Evolutionary conservation across 768 basidiomycete species (phyloP).

Genomic region (Lactarius sanguifluus): DNA sequence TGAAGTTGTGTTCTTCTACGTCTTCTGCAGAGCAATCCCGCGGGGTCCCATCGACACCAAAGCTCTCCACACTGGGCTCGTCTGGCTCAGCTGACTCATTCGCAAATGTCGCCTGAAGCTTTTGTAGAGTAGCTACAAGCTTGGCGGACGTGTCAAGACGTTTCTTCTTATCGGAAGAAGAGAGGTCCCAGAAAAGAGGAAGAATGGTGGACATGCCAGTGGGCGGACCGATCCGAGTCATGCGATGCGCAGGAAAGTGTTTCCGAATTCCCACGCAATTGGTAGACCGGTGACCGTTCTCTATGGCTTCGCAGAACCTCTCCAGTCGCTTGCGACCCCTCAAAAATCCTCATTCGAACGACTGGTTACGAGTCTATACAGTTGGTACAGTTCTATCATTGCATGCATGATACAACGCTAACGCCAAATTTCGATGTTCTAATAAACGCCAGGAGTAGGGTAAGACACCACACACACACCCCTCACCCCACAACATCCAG

Average conservation of each 20-base stretch:
- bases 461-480: background rate
- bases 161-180: slow-evolving; percentile 74
- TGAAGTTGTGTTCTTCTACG: slow-evolving; percentile 45
- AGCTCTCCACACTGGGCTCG: slow-evolving; percentile 36
- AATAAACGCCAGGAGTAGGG: background rate
- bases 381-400: background rate
- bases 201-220: slow-evolving; percentile 76
- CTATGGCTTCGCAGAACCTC: too few relatives aligned
- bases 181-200: slow-evolving; percentile 92
- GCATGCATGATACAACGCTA: background rate
- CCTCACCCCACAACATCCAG: slow-evolving; percentile 22
- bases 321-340: too few relatives aligned
- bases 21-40: slow-evolving; percentile 42
- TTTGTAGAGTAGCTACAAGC: slow-evolving; percentile 76
- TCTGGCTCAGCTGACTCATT: slow-evolving; percentile 38
- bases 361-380: background rate
- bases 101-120: slow-evolving; percentile 72
- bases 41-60: slow-evolving; percentile 19
- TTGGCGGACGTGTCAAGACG: slow-evolving; percentile 85
- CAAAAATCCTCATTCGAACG: too few relatives aligned
- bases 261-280: background rate
- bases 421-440: slow-evolving; percentile 13
- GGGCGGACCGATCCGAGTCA: background rate
- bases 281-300: too few relatives aligned
- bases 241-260: slow-evolving; percentile 6